Percentiles rank a stretch among this genome's conserved stretches.
These are phyloP conservation scores for Wickerhamiella domercqiae DNA, from an alignment of 805 yeast species.

Conservation along the genomic window DNA sequence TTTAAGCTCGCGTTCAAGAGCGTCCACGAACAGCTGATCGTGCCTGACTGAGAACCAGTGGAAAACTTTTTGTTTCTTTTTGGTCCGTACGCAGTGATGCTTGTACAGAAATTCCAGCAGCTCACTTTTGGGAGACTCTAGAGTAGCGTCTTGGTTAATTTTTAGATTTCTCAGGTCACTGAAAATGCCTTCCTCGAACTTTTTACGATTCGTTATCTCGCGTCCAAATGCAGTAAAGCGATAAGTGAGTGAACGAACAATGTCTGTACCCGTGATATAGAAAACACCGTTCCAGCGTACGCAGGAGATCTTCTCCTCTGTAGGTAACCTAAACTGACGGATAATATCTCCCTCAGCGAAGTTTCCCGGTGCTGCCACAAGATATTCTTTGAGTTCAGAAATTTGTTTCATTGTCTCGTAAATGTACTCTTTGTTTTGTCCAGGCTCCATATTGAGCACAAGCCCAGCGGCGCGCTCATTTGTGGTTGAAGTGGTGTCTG, in stretches of 20 bases:
- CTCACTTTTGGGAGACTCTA: conserved; percentile 77
- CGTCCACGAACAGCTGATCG: conserved; percentile 80
- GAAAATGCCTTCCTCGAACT: conserved; percentile 92
- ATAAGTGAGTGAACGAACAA: conserved; percentile 80
- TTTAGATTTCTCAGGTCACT: conserved; percentile 77
- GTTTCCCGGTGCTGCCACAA: conserved; percentile 87
- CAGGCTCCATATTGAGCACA: too few relatives aligned
- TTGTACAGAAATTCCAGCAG: conserved; percentile 71
- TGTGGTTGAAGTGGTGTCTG: too few relatives aligned
- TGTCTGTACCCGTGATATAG: conserved; percentile 90
- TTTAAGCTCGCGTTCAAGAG: conserved; percentile 78
- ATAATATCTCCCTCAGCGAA: conserved; percentile 86
- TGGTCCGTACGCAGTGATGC: conserved; percentile 79
- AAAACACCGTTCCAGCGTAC: conserved; percentile 80
- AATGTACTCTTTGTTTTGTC: background rate
- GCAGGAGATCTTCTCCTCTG: conserved; percentile 84
- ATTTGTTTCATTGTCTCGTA: conserved; percentile 4
- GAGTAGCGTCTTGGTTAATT: conserved; percentile 63
- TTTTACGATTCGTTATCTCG: conserved; percentile 66
- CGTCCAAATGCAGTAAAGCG: conserved; percentile 83
- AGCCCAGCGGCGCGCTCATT: too few relatives aligned
- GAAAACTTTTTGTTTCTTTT: conserved; percentile 91
- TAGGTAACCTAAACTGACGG: conserved; percentile 67
- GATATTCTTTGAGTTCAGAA: conserved; percentile 47
- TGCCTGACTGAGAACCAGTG: conserved; percentile 97